A percentile compares a stretch with the other conserved stretches of the same genome.
phyloP scores from a whole-genome alignment of 1,284 basidiomycete species.

The Trametes hirsuta region DNA sequence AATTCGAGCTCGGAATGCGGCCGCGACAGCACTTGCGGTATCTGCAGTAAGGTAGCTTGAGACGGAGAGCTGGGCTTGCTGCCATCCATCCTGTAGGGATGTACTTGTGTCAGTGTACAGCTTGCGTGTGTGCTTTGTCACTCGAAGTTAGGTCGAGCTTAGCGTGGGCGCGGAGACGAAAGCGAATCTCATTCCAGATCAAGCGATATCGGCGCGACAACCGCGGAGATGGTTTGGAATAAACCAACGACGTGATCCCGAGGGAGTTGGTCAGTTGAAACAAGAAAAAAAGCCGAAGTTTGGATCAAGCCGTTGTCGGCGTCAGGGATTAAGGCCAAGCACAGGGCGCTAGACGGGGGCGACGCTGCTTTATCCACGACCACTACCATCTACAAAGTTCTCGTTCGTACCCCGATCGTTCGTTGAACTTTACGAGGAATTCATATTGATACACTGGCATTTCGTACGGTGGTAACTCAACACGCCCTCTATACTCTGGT shows the following conservation, averaged over 20 bases:
- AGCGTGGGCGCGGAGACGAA: not conserved
- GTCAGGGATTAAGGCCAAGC: too few species aligned
- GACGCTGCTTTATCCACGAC: not conserved
- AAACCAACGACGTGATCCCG: not conserved
- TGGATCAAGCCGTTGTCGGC: too few species aligned
- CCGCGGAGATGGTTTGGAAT: not conserved
- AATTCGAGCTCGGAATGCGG: conserved; percentile 46
- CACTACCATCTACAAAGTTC: not conserved
- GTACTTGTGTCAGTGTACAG: too few species aligned
- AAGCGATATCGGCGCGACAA: not conserved
- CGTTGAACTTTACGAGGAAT: not conserved
- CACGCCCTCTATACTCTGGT: not conserved
- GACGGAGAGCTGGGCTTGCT: conserved; percentile 9
- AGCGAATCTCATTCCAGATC: not conserved
- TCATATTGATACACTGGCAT: not conserved
- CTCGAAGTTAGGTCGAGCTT: not conserved
- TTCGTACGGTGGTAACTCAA: not conserved
- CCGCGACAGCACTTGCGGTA: conserved; percentile 18
- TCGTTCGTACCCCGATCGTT: not conserved
- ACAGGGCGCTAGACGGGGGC: not conserved
- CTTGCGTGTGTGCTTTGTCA: too few species aligned
- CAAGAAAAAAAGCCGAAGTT: too few species aligned
- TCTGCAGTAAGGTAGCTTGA: conserved; percentile 11
- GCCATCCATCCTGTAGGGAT: conserved; percentile 3
- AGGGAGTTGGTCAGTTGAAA: not conserved